Evolutionary conservation across 306 rosid species (phyloP).

Genomic region (Benincasa hispida): DNA sequence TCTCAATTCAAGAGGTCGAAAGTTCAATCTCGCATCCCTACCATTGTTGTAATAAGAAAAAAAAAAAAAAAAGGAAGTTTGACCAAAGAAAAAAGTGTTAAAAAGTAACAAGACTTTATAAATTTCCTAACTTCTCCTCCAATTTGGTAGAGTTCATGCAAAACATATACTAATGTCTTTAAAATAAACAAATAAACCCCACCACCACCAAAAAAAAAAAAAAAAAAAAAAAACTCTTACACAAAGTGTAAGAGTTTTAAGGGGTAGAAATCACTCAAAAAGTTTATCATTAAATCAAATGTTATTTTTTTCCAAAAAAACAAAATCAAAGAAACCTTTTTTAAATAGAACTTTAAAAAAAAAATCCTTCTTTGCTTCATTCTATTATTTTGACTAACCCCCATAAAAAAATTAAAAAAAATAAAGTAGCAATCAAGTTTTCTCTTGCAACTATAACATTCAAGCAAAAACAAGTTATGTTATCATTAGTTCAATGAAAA

Average conservation of each 20-base stretch:
- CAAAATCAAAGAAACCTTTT: not conserved
- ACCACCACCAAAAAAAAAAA: no score
- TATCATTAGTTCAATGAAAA: not conserved
- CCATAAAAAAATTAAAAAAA: not conserved
- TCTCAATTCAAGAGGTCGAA: no score
- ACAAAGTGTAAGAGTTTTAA: not conserved
- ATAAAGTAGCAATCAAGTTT: not conserved
- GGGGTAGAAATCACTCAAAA: not conserved
- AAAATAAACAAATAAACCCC: no score
- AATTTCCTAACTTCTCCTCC: no score
- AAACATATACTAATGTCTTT: no score
- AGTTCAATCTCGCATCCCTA: no score
- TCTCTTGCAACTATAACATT: not conserved
- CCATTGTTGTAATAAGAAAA: no score
- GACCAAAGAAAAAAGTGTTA: no score
- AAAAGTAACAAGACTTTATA: no score
- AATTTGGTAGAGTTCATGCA: no score
- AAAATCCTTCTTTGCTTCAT: not conserved
- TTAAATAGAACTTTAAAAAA: not conserved
- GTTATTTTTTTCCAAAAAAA: not conserved
- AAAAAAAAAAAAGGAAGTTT: no score
- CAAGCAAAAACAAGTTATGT: not conserved
- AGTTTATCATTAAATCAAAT: not conserved
- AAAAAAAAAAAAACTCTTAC: no score
- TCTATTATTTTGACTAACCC: not conserved